Percentiles rank a stretch among this genome's conserved stretches.
Conservation (phyloP, 257 asterid species). For the Prunella vulgaris region DNA sequence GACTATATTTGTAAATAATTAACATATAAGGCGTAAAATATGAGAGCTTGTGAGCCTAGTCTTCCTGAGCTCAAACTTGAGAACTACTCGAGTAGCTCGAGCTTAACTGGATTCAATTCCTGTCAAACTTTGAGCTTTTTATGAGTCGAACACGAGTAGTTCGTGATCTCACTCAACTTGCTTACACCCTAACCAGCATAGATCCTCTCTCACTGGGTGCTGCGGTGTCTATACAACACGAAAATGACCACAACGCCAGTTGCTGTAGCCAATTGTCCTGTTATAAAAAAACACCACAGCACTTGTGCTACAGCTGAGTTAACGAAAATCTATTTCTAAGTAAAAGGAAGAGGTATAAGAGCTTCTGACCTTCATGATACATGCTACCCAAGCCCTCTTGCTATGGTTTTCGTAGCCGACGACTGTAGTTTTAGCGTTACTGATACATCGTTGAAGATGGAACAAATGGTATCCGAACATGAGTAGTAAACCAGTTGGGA, state of each 20-base stretch:
- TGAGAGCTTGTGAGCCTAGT: not conserved
- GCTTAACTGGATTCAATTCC: too few species aligned
- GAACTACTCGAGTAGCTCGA: too few species aligned
- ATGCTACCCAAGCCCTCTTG: slow-evolving; percentile 54
- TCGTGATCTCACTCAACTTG: not conserved
- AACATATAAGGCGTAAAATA: not conserved
- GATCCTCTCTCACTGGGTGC: not conserved
- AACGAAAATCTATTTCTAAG: not conserved
- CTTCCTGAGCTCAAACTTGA: too few species aligned
- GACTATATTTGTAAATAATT: not conserved
- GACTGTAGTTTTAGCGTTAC: slow-evolving; percentile 43
- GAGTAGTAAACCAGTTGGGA: slow-evolving; percentile 51
- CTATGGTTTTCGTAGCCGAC: slow-evolving; percentile 59
- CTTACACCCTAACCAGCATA: not conserved
- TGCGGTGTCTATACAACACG: too few species aligned
- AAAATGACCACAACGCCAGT: not conserved
- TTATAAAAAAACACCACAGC: not conserved
- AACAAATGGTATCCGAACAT: slow-evolving; percentile 56
- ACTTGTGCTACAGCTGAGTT: not conserved
- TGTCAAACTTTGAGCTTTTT: too few species aligned
- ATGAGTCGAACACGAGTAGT: not conserved
- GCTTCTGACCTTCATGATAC: slow-evolving; percentile 48
- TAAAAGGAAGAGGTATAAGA: not conserved
- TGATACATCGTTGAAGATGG: slow-evolving; percentile 46
- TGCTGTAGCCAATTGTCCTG: not conserved